Conservation (phyloP, 1,284 basidiomycete species). For the Ustanciosporium gigantosporum region DNA sequence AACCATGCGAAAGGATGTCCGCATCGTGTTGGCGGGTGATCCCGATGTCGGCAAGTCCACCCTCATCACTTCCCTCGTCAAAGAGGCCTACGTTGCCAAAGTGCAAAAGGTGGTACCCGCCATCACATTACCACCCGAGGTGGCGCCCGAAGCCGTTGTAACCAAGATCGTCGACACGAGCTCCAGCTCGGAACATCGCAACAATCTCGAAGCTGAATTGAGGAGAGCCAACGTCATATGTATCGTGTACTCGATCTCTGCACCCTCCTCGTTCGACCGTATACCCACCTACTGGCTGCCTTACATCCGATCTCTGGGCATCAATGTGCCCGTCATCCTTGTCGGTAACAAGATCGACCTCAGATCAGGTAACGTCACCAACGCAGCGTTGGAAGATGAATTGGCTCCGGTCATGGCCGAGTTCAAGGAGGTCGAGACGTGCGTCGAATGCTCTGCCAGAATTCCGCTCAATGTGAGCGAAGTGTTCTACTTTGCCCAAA, state of each 20-base stretch:
- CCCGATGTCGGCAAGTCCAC: constrained; percentile 66
- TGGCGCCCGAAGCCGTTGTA: constrained; percentile 55
- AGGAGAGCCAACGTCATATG: constrained; percentile 97
- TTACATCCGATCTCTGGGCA: constrained; percentile 90
- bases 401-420: constrained; percentile 60
- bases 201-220: constrained; percentile 89
- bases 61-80: constrained; percentile 65
- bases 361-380: constrained; percentile 86
- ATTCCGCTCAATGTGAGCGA: constrained; percentile 81
- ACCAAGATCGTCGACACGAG: constrained; percentile 59
- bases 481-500: constrained; percentile 99
- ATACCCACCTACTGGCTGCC: constrained; percentile 99
- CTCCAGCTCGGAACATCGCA: constrained; percentile 70
- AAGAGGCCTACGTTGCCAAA: constrained; percentile 86
- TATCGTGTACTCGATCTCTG: constrained; percentile 91
- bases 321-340: constrained; percentile 89
- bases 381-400: constrained; percentile 83
- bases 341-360: constrained; percentile 99
- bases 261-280: constrained; percentile 91
- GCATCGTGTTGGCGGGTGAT: constrained; percentile 91
- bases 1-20: constrained; percentile 85
- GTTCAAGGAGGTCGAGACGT: constrained; percentile 77
- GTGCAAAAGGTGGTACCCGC: constrained; percentile 66
- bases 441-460: constrained; percentile 92
- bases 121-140: constrained; percentile 57